Base-by-base conservation (phyloP, 257 asterid species). In the Ballota nigra region DNA sequence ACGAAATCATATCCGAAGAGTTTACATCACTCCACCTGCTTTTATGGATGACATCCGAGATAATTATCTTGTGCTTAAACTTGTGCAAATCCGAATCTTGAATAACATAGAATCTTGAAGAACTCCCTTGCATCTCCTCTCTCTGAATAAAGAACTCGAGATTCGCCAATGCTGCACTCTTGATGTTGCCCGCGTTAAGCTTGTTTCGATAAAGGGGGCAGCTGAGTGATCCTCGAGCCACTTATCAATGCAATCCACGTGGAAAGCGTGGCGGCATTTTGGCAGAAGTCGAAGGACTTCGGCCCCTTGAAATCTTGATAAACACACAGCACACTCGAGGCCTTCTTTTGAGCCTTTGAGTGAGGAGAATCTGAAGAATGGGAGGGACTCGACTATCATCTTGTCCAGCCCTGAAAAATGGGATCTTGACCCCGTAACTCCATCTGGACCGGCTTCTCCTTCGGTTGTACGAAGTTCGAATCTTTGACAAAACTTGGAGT, bases 1-100 rank as follows among this genome's bases (percentile, higher is more conserved):
- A 53, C 38, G 84, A 81, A 81, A 89, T 75, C 7, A 89, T 49
- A 77, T 87, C 94, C 0, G 91, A 85, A 26, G 90, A 79, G 71
- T 82, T 89, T 16, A 87, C 84, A 68, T 85, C 89, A 64, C 96
- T 89, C 96, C 96, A 87, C 15, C 96, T 68, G 74, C 86, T 83
- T 76, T 85, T 87, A 20, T 75, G 61, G 0, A 87, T 81, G 15
- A 80, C 84, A 72, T 83, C 89, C 9, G 92, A 83, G 0, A 78
- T 83, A 51, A 82, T 67, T 56, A 89, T 82, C 81, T 49, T 87
- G 66, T 89, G 96, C 61, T 81, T 83, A 11, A 80, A 26, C 68
- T 78, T 85, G 13, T 84, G 28, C 49, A n/a, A n/a, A n/a, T 33
- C 12, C 5, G 75, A 83, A 80, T 29, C 85, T 75, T 0, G 71